phyloP scores from a whole-genome alignment of 2,329 filamentous ascomycete genomes.

The Alternaria sp. region DNA sequence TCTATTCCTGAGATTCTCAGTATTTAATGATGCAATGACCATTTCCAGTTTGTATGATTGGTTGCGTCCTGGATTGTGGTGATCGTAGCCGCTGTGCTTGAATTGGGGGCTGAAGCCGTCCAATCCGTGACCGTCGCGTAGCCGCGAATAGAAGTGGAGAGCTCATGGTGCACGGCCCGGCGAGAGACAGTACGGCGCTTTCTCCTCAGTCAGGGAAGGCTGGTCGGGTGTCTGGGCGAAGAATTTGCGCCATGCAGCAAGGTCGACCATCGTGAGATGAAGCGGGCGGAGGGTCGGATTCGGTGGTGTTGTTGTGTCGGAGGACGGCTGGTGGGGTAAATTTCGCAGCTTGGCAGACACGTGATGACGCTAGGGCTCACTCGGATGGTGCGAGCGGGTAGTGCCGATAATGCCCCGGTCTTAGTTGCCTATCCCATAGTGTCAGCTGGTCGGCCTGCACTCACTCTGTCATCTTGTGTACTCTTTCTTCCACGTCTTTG shows the following conservation, averaged over 20 bases:
- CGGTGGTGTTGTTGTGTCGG: constrained; percentile 33
- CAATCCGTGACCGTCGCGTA: constrained; percentile 51
- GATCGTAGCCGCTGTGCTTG: constrained; percentile 49
- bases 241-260: constrained; percentile 2
- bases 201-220: constrained; percentile 16
- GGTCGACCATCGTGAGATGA: constrained; percentile 13
- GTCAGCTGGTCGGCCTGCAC: constrained; percentile 3
- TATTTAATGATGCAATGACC: constrained; percentile 43
- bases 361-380: constrained; percentile 34
- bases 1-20: constrained; percentile 35
- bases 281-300: constrained; percentile 16
- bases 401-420: constrained; percentile 29
- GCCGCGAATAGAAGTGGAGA: constrained; percentile 48
- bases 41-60: constrained; percentile 39
- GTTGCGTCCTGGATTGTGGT: constrained; percentile 31
- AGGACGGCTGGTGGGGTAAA: constrained; percentile 42
- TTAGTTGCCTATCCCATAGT: constrained; percentile 9
- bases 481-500: constrained; percentile 1
- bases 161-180: constrained; percentile 43
- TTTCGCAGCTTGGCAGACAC: constrained; percentile 34
- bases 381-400: constrained; percentile 2
- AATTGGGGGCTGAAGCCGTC: constrained; percentile 46
- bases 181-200: constrained; percentile 31
- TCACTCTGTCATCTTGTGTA: constrained; percentile 8
- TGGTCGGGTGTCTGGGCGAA: constrained; percentile 3